Percentiles rank a stretch among this genome's conserved stretches.
phyloP scores from a whole-genome alignment of 306 rosid genomes.

The Malus sylvestris region DNA sequence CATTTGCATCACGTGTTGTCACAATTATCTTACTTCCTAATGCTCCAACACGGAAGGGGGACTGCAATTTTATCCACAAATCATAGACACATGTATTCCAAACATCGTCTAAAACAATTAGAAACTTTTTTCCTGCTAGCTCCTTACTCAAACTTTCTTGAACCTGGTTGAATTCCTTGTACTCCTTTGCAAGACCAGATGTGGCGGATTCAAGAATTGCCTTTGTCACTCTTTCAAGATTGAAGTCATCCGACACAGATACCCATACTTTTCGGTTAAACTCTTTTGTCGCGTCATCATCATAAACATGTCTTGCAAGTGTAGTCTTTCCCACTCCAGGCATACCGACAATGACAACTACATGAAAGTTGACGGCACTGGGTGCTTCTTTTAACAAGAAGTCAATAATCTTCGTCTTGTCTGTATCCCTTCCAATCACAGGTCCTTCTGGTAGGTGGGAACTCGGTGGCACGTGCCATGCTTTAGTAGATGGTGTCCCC shows the following conservation, averaged over 20 bases:
- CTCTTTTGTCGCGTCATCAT: background rate
- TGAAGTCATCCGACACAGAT: background rate
- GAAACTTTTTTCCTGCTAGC: background rate
- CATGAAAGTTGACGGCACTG: background rate
- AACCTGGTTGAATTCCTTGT: background rate
- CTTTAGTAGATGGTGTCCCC: background rate
- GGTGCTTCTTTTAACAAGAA: background rate
- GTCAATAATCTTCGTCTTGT: background rate
- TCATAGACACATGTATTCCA: conserved; percentile 15
- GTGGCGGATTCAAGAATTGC: no score
- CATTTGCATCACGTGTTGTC: conserved; percentile 16
- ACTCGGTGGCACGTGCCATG: background rate
- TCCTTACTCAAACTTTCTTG: background rate
- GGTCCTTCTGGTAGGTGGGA: background rate
- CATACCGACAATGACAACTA: background rate
- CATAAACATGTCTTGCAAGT: background rate
- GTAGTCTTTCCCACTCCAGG: conserved; percentile 4
- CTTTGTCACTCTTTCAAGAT: no score
- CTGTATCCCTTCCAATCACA: conserved; percentile 19
- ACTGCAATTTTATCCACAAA: conserved; percentile 4
- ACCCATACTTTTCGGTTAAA: background rate
- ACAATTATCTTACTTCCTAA: conserved; percentile 16
- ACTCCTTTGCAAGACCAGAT: no score
- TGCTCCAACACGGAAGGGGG: conserved; percentile 12
- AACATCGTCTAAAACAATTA: conserved; percentile 25